Conservation (phyloP, 108 stramenopile species). For the Cylindrotheca closterium region DNA sequence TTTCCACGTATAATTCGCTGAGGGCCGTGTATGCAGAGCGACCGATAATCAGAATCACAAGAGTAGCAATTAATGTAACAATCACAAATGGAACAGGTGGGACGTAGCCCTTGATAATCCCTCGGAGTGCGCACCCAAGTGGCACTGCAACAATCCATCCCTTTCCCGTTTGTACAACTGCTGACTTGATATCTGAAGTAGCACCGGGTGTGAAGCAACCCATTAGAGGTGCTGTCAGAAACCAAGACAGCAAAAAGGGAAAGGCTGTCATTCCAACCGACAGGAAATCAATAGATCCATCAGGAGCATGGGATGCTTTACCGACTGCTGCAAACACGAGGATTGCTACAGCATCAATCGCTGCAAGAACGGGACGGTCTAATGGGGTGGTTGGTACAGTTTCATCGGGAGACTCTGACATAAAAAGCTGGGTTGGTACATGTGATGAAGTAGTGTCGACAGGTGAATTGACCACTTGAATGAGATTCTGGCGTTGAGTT, state of each 20-base stretch:
- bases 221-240: constrained; percentile 43
- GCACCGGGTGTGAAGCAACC: constrained; percentile 48
- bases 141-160: constrained; percentile 68
- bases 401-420: neutral
- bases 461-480: too few relatives aligned
- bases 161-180: constrained; percentile 35
- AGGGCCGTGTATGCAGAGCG: constrained; percentile 13
- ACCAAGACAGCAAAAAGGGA: constrained; percentile 56
- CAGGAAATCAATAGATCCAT: constrained; percentile 39
- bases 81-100: constrained; percentile 63
- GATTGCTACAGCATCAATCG: constrained; percentile 40
- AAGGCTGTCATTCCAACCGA: constrained; percentile 45
- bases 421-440: neutral
- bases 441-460: too few relatives aligned
- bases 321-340: constrained; percentile 57
- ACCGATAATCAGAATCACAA: constrained; percentile 42
- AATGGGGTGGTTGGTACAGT: constrained; percentile 32
- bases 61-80: constrained; percentile 66
- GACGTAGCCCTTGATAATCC: constrained; percentile 62
- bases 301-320: constrained; percentile 53
- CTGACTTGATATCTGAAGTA: constrained; percentile 20
- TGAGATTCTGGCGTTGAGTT: too few relatives aligned
- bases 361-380: constrained; percentile 55
- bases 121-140: constrained; percentile 53
- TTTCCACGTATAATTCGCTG: constrained; percentile 20